Evolutionary conservation across 2,329 filamentous ascomycete species (phyloP).

Genomic region (Proliferodiscus dingleyae): DNA sequence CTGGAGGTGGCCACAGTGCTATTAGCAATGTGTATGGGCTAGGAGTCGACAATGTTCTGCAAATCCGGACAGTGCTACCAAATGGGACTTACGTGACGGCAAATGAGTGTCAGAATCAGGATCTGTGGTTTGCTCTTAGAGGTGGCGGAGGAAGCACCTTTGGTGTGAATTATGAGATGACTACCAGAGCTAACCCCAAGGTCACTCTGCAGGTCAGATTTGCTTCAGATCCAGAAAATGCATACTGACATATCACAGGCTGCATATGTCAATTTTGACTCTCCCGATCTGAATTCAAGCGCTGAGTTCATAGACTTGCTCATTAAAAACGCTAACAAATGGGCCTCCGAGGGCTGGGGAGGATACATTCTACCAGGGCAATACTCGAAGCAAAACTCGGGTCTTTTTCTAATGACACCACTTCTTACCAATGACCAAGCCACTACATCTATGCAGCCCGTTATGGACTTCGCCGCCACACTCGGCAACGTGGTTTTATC

Average conservation of each 20-base stretch:
- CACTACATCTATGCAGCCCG: not conserved
- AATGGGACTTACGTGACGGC: constrained; percentile 43
- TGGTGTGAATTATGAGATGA: constrained; percentile 29
- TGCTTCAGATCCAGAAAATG: not conserved
- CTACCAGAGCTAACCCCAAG: not conserved
- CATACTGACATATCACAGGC: not conserved
- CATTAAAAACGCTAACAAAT: not conserved
- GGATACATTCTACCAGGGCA: not conserved
- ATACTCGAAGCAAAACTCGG: not conserved
- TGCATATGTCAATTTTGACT: not conserved
- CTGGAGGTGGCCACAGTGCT: constrained; percentile 55
- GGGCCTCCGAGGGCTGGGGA: not conserved
- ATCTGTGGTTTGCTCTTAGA: constrained; percentile 59
- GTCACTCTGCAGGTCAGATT: not conserved
- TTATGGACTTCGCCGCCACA: not conserved
- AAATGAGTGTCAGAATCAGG: constrained; percentile 46
- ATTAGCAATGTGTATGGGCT: constrained; percentile 38
- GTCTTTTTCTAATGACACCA: not conserved
- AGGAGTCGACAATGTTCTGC: constrained; percentile 54
- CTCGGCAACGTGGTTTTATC: not conserved
- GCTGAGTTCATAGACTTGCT: not conserved
- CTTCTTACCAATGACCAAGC: not conserved
- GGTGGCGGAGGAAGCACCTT: constrained; percentile 41
- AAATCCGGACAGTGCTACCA: constrained; percentile 50
- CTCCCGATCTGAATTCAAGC: not conserved